Percentiles rank a stretch among this genome's conserved stretches.
Evolutionary conservation across 257 asterid species (phyloP).

Genomic region (Cinchona pubescens): DNA sequence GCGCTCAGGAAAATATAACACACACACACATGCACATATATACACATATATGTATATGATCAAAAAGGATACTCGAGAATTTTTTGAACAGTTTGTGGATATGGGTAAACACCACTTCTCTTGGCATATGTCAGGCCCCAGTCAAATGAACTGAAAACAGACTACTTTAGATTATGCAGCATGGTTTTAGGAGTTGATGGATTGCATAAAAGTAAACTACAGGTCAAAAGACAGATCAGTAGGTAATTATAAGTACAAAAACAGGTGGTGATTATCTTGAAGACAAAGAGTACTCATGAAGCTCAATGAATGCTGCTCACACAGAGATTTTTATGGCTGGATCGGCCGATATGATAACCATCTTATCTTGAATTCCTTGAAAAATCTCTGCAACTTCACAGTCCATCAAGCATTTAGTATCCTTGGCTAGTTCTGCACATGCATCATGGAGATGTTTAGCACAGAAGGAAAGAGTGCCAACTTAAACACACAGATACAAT

Average conservation of each 20-base stretch:
- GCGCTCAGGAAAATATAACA: background rate
- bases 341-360: conserved; percentile 72
- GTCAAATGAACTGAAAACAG: conserved; percentile 67
- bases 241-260: background rate
- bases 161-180: conserved; percentile 13
- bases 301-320: conserved; percentile 46
- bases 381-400: conserved; percentile 82
- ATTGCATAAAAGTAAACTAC: conserved; percentile 4
- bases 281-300: background rate
- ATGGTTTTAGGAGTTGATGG: background rate
- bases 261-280: background rate
- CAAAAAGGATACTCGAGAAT: conserved; percentile 70
- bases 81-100: conserved; percentile 56
- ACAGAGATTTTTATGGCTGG: conserved; percentile 73
- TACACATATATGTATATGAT: background rate
- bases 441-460: conserved; percentile 26
- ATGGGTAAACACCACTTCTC: conserved; percentile 45
- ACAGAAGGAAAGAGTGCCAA: conserved; percentile 14
- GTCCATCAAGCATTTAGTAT: conserved; percentile 74
- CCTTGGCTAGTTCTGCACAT: conserved; percentile 58
- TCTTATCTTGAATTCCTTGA: conserved; percentile 68
- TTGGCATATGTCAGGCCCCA: conserved; percentile 71
- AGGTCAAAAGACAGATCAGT: background rate
- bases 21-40: no score
- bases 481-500: background rate